Evolutionary conservation across 1,139 yeast species (phyloP).

Genomic region (Yamadazyma dendronema): DNA sequence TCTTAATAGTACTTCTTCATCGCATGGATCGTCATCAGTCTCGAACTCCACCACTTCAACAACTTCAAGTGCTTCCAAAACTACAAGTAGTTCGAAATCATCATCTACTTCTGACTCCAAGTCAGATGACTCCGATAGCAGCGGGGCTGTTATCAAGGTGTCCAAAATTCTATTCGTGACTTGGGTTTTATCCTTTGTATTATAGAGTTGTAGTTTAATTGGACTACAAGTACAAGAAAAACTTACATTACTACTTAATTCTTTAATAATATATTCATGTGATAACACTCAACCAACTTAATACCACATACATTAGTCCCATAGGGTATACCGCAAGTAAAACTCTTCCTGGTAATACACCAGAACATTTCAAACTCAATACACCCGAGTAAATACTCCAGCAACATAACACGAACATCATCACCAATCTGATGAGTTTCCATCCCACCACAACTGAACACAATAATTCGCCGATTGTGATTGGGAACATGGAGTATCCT

Average conservation of each 20-base stretch:
- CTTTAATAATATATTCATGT: no score
- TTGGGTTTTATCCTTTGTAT: conserved; percentile 5
- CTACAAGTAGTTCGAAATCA: conserved; percentile 1
- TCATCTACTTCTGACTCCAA: conserved; percentile 1
- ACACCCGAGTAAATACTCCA: conserved; percentile 79
- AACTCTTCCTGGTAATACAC: conserved; percentile 67
- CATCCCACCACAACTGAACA: conserved; percentile 53
- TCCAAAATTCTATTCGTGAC: conserved; percentile 2
- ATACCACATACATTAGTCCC: conserved; percentile 66
- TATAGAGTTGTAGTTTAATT: no score
- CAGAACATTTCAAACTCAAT: conserved; percentile 64
- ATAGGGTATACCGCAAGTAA: conserved; percentile 78
- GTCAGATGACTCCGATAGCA: conserved; percentile 4
- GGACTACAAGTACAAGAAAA: background rate
- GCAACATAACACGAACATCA: conserved; percentile 51
- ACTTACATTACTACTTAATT: background rate
- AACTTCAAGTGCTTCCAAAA: conserved; percentile 1
- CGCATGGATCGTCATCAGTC: conserved; percentile 1
- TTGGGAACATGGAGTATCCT: conserved; percentile 80
- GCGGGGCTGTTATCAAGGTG: conserved; percentile 11
- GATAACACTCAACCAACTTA: conserved; percentile 78
- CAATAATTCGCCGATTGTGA: conserved; percentile 62
- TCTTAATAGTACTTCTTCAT: background rate
- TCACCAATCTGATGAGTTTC: conserved; percentile 53
- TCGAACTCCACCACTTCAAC: conserved; percentile 3